Percentiles rank a stretch among this genome's conserved stretches.
Evolutionary conservation across 2,329 filamentous ascomycete genomes (phyloP).

Genomic region (Penicillium sp.): DNA sequence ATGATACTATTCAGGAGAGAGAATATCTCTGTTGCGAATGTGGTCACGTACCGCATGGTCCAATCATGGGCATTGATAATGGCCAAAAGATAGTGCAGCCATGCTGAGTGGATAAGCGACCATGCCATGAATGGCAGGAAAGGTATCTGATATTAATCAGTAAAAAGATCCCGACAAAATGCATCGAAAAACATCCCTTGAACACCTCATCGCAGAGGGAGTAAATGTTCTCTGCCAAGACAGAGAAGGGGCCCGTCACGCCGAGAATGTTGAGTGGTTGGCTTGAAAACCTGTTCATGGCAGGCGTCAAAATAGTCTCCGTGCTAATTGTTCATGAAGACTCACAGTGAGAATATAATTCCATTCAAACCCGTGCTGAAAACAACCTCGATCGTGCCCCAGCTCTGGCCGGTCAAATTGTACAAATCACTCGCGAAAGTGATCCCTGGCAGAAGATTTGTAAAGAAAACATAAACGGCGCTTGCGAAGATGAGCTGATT

Average conservation of each 20-base stretch:
- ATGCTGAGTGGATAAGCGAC: conserved; percentile 59
- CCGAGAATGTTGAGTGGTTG: conserved; percentile 62
- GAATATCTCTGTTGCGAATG: conserved; percentile 62
- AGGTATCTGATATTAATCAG: conserved; percentile 26
- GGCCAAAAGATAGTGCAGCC: conserved; percentile 60
- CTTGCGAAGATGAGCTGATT: conserved; percentile 60
- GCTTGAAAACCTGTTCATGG: conserved; percentile 45
- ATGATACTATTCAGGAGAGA: conserved; percentile 62
- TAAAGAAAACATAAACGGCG: conserved; percentile 62
- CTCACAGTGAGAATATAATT: conserved; percentile 55
- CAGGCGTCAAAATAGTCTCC: too few relatives aligned
- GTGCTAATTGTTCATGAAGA: background rate
- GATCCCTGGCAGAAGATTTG: conserved; percentile 60
- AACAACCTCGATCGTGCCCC: conserved; percentile 62
- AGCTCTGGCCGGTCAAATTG: conserved; percentile 56
- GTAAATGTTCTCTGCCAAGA: conserved; percentile 61
- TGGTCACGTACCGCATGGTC: conserved; percentile 65
- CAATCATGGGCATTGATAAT: conserved; percentile 64
- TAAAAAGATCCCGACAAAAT: background rate
- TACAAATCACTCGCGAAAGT: conserved; percentile 62
- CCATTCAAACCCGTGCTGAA: conserved; percentile 61
- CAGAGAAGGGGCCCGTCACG: conserved; percentile 62
- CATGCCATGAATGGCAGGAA: conserved; percentile 65
- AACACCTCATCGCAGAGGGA: conserved; percentile 52
- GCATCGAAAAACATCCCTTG: conserved; percentile 36